Evolutionary conservation across 805 yeast genomes (phyloP).

Genomic region (Saccharomycopsis olivae): DNA sequence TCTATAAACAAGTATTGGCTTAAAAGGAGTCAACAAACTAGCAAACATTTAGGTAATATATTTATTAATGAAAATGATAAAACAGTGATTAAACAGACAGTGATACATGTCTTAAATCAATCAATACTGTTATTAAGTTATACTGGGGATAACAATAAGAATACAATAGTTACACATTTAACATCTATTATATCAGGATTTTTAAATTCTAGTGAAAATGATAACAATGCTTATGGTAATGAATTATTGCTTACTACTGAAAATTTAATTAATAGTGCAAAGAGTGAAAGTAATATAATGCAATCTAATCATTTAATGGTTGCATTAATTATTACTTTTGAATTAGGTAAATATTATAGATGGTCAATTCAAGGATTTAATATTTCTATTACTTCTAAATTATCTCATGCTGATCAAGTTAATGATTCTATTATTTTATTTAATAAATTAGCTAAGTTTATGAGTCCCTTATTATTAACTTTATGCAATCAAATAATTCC

Average conservation of each 20-base stretch:
- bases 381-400: constrained; percentile 22
- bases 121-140: neutral
- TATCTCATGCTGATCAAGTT: constrained; percentile 6
- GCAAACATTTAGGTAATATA: neutral
- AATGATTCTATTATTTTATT: constrained; percentile 10
- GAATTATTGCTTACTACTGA: constrained; percentile 10
- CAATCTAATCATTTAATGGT: constrained; percentile 20
- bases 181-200: constrained; percentile 4
- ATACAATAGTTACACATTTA: constrained; percentile 2
- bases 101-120: constrained; percentile 5
- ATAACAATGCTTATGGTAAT: constrained; percentile 10
- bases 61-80: constrained; percentile 9
- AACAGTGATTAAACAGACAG: constrained; percentile 1
- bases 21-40: constrained; percentile 8
- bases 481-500: constrained; percentile 1
- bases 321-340: constrained; percentile 7
- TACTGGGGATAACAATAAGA: too few relatives aligned
- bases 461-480: constrained; percentile 13
- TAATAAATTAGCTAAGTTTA: constrained; percentile 9
- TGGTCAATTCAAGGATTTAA: constrained; percentile 20
- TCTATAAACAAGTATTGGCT: constrained; percentile 46
- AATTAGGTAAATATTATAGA: constrained; percentile 14
- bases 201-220: constrained; percentile 7
- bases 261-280: constrained; percentile 20
- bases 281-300: constrained; percentile 7